Evolutionary conservation across 2,329 filamentous ascomycete species (phyloP), one percentile per base, ranked within the genome.

Genomic region (Blumeriella jaapii): DNA sequence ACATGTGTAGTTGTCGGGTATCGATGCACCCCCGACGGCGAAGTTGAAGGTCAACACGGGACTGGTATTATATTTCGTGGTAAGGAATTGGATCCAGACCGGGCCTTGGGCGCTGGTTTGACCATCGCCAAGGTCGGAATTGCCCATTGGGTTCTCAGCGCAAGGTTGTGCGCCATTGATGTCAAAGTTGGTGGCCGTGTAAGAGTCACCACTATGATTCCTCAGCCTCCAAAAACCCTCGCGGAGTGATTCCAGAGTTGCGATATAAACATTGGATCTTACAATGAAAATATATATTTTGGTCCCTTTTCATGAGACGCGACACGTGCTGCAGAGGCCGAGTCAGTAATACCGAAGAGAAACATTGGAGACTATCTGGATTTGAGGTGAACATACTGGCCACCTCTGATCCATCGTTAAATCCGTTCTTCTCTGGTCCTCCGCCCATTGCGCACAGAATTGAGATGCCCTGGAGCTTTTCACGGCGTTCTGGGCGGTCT

Each of bases 51-150:
- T 65, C 38, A 61, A 51, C n/a, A 68, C 39, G 2, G 31, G 31
- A 3, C 24, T 28, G 4, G 24, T 27, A 9, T 64, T 63, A 52
- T 59, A 61, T 8, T 48, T 51, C 6, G 52, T 52, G 3, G 60
- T 59, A 9, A 64, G 45, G 49, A 58, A 68, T 34, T 61, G 65
- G 12, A 68, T 57, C 64, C 66, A 70, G 50, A 68, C 67, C 1
- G 65, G 65, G 0, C 66, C 67, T 42, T 59, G 60, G 36, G 53
- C 35, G 15, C 53, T 50, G 16, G 55, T 58, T 40, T 41, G 46
- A 16, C 51, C 52, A 14, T 53, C 29, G 5, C 32, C 53, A 20
- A 51, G 54, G 2, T 44, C 24, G n/a, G 52, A 49, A 39, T 57
- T 58, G n/a, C 55, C 55, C 20, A 56, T 40, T 5, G 55, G 54